Evolutionary conservation across 140 eudicot species (phyloP).

Genomic region (Flaveria floridana): DNA sequence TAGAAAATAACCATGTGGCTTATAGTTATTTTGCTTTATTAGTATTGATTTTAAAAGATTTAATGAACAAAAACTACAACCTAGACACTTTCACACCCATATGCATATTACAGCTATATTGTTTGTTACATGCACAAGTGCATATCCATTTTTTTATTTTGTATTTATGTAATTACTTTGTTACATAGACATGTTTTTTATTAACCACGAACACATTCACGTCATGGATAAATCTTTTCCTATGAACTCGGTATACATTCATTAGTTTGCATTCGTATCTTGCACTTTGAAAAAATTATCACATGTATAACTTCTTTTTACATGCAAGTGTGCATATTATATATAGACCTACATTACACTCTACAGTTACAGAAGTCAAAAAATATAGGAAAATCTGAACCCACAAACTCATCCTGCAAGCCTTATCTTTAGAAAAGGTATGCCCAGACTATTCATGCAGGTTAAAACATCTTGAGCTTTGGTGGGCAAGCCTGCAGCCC

Average conservation of each 20-base stretch:
- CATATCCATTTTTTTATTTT: neutral
- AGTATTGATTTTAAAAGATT: too few relatives aligned
- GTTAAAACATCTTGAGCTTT: conserved; percentile 47
- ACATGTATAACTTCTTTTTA: too few relatives aligned
- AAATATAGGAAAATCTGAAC: neutral
- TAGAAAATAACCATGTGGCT: too few relatives aligned
- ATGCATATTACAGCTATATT: neutral
- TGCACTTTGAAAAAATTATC: neutral
- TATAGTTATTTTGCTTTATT: too few relatives aligned
- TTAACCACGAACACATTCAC: neutral
- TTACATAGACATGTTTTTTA: too few relatives aligned
- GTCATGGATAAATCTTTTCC: too few relatives aligned
- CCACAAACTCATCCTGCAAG: conserved; percentile 11
- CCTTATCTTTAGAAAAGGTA: conserved; percentile 43
- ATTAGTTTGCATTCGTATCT: neutral
- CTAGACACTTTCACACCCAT: neutral
- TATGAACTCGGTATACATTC: too few relatives aligned
- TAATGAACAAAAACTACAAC: too few relatives aligned
- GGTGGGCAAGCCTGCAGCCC: conserved; percentile 40
- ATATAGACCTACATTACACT: neutral
- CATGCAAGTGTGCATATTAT: neutral
- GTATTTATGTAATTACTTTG: neutral
- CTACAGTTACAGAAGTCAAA: neutral
- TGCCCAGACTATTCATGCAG: conserved; percentile 49
- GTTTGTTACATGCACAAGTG: neutral